A percentile compares a stretch with the other conserved stretches of the same genome.
These are phyloP conservation scores for Vigna mungo DNA, from an alignment of 306 rosid genomes.

Conservation along the genomic window DNA sequence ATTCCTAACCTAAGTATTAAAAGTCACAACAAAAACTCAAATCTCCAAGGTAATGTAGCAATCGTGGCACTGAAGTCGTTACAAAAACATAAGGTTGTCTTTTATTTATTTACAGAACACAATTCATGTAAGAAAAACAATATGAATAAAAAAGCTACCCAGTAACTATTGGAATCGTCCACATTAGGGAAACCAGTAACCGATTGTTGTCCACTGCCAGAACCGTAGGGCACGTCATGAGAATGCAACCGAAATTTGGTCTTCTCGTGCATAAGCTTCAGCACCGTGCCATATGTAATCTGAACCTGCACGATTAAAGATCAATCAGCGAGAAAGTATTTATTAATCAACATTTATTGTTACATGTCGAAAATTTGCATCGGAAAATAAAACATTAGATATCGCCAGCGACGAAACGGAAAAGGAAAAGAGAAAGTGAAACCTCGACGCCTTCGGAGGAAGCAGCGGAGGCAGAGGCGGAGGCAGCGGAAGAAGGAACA, in stretches of 20 bases:
- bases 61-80: neutral
- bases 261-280: conserved; percentile 95
- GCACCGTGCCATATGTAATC: conserved; percentile 82
- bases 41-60: neutral
- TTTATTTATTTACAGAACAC: neutral
- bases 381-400: neutral
- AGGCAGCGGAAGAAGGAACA: conserved; percentile 65
- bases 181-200: conserved; percentile 90
- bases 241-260: conserved; percentile 92
- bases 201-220: conserved; percentile 99
- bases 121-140: neutral
- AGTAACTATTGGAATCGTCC: conserved; percentile 94
- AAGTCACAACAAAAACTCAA: neutral
- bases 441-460: conserved; percentile 94
- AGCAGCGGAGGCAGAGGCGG: conserved; percentile 57
- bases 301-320: conserved; percentile 45
- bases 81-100: neutral
- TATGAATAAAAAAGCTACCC: conserved; percentile 59
- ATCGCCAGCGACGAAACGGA: neutral
- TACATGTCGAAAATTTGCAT: neutral
- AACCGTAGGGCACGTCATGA: conserved; percentile 98
- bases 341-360: neutral
- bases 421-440: neutral
- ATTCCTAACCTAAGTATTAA: neutral
- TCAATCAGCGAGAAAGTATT: neutral